Base-by-base conservation (phyloP, 495 filamentous ascomycete species). In the Talaromyces adpressus region DNA sequence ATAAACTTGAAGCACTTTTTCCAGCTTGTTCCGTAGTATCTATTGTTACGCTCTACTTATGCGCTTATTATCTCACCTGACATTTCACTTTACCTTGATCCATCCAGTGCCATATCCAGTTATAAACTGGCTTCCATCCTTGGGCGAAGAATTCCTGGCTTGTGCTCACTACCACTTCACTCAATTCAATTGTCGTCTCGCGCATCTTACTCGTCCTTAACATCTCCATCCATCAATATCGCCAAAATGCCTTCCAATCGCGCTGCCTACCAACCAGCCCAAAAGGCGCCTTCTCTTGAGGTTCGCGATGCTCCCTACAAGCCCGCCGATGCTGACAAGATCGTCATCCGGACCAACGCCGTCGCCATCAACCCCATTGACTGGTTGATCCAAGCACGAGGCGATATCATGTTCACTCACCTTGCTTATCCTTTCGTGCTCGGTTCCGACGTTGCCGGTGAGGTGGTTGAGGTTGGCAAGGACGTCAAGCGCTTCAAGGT, bases 301-400 rank as follows among this genome's bases (percentile, higher is more conserved):
- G 72, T 81, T 9, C 61, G 67, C 11, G 68, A 72, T n/a, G 73
- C 78, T 25, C 72, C 72, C 23, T 57, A 75, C 25, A 69, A 73
- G 20, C 66, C 61, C n/a, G 66, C 76, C 6, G 72, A 69, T 6
- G 56, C 70, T 0, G 66, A 68, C 39, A 69, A 81, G 57, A 39
- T 81, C 23, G 69, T 77, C 3, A 66, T 82, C 47, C 74, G 74
- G 61, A 75, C 71, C 54, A 47, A 58, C 41, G 79, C 78, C 23
- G 68, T 79, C 12, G 79, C 77, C 23, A 70, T 83, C 56, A 83
- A 83, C 59, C 79, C 74, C 0, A 56, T 74, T 53, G 77, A 79
- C 68, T 65, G 62, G 54, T 63, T 70, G 14, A 71, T 73, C 53
- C 72, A 76, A 60, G 32, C 58, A n/a, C 32, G 58, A 47, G 58